Evolutionary conservation across 345 rosid species (phyloP).

Genomic region (Hypericum perforatum): DNA sequence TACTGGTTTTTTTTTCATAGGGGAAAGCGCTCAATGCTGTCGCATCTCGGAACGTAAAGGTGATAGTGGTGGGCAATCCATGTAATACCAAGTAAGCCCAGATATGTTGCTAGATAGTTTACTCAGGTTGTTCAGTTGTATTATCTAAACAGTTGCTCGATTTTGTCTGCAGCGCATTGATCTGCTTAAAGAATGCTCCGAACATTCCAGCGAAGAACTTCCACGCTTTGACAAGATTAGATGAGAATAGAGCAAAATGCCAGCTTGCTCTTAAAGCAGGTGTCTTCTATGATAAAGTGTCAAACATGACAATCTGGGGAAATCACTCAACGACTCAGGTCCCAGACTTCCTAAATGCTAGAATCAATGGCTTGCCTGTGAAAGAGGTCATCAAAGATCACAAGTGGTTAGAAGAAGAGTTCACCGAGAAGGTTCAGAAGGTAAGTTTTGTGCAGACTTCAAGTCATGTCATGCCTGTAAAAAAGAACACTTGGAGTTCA

Average conservation of each 20-base stretch:
- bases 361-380: slow-evolving; percentile 68
- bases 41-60: slow-evolving; percentile 83
- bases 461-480: not conserved
- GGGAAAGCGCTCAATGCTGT: slow-evolving; percentile 92
- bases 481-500: too few species aligned
- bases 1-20: slow-evolving; percentile 10
- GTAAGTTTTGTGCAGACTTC: slow-evolving; percentile 23
- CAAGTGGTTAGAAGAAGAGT: slow-evolving; percentile 90
- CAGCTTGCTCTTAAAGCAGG: slow-evolving; percentile 98
- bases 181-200: slow-evolving; percentile 95
- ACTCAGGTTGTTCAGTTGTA: not conserved
- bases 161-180: slow-evolving; percentile 57
- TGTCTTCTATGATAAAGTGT: slow-evolving; percentile 89
- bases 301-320: slow-evolving; percentile 96
- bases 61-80: slow-evolving; percentile 93
- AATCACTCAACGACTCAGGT: slow-evolving; percentile 99
- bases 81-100: slow-evolving; percentile 89
- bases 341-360: slow-evolving; percentile 93
- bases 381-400: slow-evolving; percentile 86
- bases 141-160: not conserved
- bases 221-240: slow-evolving; percentile 89
- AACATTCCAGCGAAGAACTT: slow-evolving; percentile 90
- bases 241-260: slow-evolving; percentile 96
- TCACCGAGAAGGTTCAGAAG: slow-evolving; percentile 88
- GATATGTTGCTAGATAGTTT: not conserved